Evolutionary conservation across 2,329 filamentous ascomycete species (phyloP), one percentile per base, ranked within the genome.

Genomic region (Pezicula carpinea): DNA sequence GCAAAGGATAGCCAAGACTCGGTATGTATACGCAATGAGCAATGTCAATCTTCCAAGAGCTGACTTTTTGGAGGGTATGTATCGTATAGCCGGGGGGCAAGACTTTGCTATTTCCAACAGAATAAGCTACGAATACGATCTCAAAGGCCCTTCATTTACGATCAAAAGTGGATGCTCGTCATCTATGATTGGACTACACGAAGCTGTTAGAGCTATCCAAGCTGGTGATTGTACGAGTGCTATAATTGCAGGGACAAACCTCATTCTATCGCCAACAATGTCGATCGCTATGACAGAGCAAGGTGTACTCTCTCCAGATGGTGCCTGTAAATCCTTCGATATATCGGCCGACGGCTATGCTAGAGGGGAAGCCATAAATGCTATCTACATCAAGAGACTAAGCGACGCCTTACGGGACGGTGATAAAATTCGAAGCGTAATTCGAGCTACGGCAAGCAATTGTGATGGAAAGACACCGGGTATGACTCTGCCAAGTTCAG

Each of bases 311-410:
- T 8, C 21, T 45, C 72, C 49, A 76, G 72, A 19, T 44, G 29
- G 46, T 6, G 19, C 23, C 21, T 44, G 36, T 29, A 31, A 26
- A 33, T 35, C 74, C 3, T 83, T 80, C 51, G 81, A 85, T 52
- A 57, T 68, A 15, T 67, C 72, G 1, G 83, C 79, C 13, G 75
- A 80, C 49, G 83, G 83, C 0, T 87, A 85, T 54, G 80, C 75
- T 0, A 70, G 81, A 33, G 82, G 80, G 2, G 83, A 87, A 54
- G 83, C 80, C 1, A 68, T 79, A 21, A 78, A 71, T 0, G 69
- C 77, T 8, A 61, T 86, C 1, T 57, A 83, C 4, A 57, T 86
- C 35, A 85, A 85, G 62, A 71, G 72, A 4, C 63, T 85, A 0
- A 65, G 68, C 5, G 74, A 80, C 57, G 82, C 82, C 1, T 54